Conservation (phyloP, 805 yeast genomes). For the Saccharomycopsis oosterbeekiorum region DNA sequence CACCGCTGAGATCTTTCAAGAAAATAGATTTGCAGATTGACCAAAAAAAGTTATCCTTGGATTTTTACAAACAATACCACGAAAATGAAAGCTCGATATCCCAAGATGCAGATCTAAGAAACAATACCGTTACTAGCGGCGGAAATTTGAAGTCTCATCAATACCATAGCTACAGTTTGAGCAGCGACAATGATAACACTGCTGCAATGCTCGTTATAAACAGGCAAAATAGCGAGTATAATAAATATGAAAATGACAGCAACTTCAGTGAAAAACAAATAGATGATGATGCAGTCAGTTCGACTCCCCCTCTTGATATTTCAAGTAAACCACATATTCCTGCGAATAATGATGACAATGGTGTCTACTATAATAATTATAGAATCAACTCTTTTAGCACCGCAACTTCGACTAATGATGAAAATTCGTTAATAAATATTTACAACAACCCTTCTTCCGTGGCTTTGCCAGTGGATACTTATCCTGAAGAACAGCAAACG, state of each 20-base stretch:
- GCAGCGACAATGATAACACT: not conserved
- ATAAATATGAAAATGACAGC: not conserved
- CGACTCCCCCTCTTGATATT: not conserved
- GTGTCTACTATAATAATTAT: not conserved
- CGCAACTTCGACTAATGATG: slow-evolving; percentile 3
- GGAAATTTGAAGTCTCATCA: not conserved
- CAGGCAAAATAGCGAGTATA: not conserved
- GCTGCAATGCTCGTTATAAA: not conserved
- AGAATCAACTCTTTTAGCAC: slow-evolving; percentile 3
- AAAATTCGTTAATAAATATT: slow-evolving; percentile 15
- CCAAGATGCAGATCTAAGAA: not conserved
- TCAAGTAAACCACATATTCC: not conserved
- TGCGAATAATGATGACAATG: not conserved
- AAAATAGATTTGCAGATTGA: slow-evolving; percentile 16
- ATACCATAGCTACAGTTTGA: not conserved
- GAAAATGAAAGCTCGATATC: not conserved
- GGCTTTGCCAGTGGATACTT: not conserved
- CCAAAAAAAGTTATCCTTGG: slow-evolving; percentile 15
- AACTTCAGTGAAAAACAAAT: not conserved
- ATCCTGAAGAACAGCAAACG: not conserved
- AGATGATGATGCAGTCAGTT: not conserved
- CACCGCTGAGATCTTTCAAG: slow-evolving; percentile 3
- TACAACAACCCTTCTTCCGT: slow-evolving; percentile 15
- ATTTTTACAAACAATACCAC: slow-evolving; percentile 24
- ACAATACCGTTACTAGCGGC: not conserved